Base-by-base conservation (phyloP, 805 yeast genomes). In the Ogataea kodamae region DNA sequence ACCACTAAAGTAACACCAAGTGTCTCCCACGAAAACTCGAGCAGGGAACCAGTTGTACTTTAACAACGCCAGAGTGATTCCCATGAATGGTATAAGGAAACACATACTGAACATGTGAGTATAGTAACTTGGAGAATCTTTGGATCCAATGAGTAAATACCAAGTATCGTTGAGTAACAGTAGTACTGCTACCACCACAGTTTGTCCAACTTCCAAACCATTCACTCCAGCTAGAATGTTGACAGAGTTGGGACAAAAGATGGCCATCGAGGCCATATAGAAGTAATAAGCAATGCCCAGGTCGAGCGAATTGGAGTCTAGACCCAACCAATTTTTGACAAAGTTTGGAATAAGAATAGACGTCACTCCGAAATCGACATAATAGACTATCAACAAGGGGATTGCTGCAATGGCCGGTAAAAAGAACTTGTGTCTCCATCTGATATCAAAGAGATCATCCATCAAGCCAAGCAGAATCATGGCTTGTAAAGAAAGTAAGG, bases 361-460 rank as follows among this genome's bases (percentile, higher is more conserved):
- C 0, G 99, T 92, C 25, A 86, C 86, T 39, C 96, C 94, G 59
- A 86, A 90, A 59, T 92, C 97, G 37, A 89, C 87, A 49, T 85
- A 88, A 61, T 92, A 92, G 3, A 92, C 96, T 11, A 90, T 74
- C 39, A 92, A 68, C 48, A 92, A 67, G 5, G 99, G 99, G 26
- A 92, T 77, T 2, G 96, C 80, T 0, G 96, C 96, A 35, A 92
- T 76, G 0, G 96, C 96, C 0, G 99, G 99, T 46, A 92, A 56
- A 51, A 92, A 87, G 63, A 92, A 87, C 67, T 92, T 92, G 64
- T 92, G 96, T 54, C 99, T 72, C 99, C 99, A 92, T 48, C 96
- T 73, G 43, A 92, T 78, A 59, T 92, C 99, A 54, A 92, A 92
- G 49, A 92, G 68, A 64, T 92, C 98, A 59, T 92, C 98, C 29